Base-by-base conservation (phyloP, 192 early-diverging fungal species). In the Mortierella claussenii region DNA sequence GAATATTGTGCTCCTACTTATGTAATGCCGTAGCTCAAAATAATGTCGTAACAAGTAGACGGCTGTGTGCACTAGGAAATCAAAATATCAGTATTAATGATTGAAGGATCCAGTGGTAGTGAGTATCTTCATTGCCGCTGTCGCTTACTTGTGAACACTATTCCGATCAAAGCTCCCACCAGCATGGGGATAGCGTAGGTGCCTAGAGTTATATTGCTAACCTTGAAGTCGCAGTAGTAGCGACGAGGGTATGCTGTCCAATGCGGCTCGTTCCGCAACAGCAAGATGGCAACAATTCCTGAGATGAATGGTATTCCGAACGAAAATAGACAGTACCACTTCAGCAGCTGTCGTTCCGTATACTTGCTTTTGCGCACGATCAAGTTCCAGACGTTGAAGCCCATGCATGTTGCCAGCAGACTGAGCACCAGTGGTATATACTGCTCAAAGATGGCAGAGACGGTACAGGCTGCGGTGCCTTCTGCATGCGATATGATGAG, bases 331-430 rank as follows among this genome's bases (percentile, higher is more conserved):
- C 64, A 76, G 42, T 62, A 76, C 73, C 73, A 76, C 18, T 42
- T 34, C 12, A 76, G 36, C 30, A 76, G 4, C 46, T 76, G 45
- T 9, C 56, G 53, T 32, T 76, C 73, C 0, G 15, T 52, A 9
- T 55, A 20, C 11, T 44, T 40, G 40, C 30, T 44, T 15, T 33
- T 32, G 24, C 53, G 21, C 21, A 67, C 73, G 10, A 67, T 65
- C 32, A 76, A 27, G 20, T 31, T 49, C 71, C 71, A 66, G 28
- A 76, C 59, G n/a, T 76, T 58, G 27, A 76, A 60, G 1, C 56
- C 56, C 57, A 76, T 76, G 30, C 63, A 60, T 2, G 50, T 31
- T 2, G 63, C 56, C n/a, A 76, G 37, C 0, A 60, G 37, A 34
- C 15, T 57, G 31, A 76, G 44, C 0, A 44, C 34, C 1, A 65